These are phyloP conservation scores for Crithidia mellificae DNA, from an alignment of 208 protist genomes.

Conservation along the genomic window DNA sequence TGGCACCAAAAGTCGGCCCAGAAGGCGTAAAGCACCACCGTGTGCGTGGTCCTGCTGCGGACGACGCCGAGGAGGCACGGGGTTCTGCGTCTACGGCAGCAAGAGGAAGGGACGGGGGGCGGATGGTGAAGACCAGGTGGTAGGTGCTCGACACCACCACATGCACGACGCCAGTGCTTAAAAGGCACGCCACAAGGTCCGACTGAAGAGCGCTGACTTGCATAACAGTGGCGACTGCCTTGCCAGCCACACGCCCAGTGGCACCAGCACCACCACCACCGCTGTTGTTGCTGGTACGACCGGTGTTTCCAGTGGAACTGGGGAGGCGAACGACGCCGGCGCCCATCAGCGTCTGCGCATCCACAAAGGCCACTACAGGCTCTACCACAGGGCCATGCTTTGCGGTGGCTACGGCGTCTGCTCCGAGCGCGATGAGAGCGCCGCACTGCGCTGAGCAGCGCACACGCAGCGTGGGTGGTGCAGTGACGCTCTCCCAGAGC, in stretches of 20 bases:
- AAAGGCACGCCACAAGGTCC: constrained; percentile 27
- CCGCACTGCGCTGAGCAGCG: constrained; percentile 27
- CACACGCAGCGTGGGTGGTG: constrained; percentile 26
- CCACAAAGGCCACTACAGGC: constrained; percentile 39
- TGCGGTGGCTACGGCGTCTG: constrained; percentile 23
- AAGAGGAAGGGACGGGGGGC: background rate
- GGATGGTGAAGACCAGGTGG: constrained; percentile 31
- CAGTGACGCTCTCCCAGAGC: constrained; percentile 5
- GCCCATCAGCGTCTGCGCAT: constrained; percentile 30
- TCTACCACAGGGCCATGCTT: constrained; percentile 4
- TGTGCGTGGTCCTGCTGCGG: background rate
- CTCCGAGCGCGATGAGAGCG: constrained; percentile 33
- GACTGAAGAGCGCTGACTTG: constrained; percentile 24
- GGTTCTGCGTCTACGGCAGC: background rate
- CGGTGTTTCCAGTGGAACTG: too few relatives aligned
- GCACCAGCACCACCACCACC: background rate
- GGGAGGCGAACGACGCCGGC: constrained; percentile 38
- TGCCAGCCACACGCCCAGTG: background rate
- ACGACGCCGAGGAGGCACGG: background rate
- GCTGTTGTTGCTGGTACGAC: too few relatives aligned
- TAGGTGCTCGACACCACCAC: constrained; percentile 31
- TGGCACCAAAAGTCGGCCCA: constrained; percentile 26
- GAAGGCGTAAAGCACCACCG: constrained; percentile 28
- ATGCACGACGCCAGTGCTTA: constrained; percentile 31
- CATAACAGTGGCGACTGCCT: constrained; percentile 1